Percentiles rank a stretch among this genome's conserved stretches.
Evolutionary conservation across 805 yeast genomes (phyloP).

Genomic region (Metschnikowia baotianmanensis): DNA sequence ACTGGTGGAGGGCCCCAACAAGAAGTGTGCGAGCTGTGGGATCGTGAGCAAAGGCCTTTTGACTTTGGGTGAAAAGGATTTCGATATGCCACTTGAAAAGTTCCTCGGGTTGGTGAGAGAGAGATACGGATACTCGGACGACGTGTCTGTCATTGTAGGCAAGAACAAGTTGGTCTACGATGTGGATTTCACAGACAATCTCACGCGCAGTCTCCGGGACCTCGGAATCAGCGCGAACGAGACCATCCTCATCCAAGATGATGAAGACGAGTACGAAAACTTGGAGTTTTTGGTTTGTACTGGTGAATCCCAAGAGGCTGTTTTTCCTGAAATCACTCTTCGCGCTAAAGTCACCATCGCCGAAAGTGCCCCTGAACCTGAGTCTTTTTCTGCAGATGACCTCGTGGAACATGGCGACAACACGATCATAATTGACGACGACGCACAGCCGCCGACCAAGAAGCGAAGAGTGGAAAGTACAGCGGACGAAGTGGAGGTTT

Average conservation of each 20-base stretch:
- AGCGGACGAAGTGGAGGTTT: constrained; percentile 6
- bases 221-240: constrained; percentile 59
- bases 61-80: constrained; percentile 36
- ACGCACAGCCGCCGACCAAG: constrained; percentile 18
- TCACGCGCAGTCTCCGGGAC: constrained; percentile 44
- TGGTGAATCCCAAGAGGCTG: constrained; percentile 4
- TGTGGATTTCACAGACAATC: constrained; percentile 82
- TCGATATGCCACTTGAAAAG: constrained; percentile 41
- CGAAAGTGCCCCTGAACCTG: background rate
- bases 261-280: constrained; percentile 62
- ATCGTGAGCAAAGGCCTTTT: constrained; percentile 34
- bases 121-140: constrained; percentile 52
- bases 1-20: constrained; percentile 57
- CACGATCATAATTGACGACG: constrained; percentile 14
- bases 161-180: constrained; percentile 70
- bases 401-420: constrained; percentile 3
- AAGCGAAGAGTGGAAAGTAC: constrained; percentile 11
- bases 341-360: constrained; percentile 8
- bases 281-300: constrained; percentile 57
- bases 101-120: constrained; percentile 49
- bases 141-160: constrained; percentile 60
- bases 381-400: background rate
- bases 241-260: constrained; percentile 72
- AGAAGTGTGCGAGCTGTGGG: constrained; percentile 67
- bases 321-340: constrained; percentile 20